Evolutionary conservation across 2,329 filamentous ascomycete genomes (phyloP), one percentile per base, ranked within the genome.

Genomic region (Albifimbria verrucaria): DNA sequence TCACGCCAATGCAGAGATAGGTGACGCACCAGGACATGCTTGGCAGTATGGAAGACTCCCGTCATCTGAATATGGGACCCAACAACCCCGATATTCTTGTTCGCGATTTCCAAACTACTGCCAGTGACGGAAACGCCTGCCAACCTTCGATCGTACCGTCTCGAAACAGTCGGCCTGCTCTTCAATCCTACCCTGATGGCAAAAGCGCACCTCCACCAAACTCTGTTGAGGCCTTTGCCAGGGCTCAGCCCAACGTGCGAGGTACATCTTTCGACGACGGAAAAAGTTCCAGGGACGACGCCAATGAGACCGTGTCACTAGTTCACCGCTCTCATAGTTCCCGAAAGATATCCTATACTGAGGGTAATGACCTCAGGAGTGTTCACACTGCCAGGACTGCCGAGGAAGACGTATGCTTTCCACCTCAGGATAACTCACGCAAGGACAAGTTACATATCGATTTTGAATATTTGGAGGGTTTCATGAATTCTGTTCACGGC

Each of bases 161-260:
- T 7, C 78, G 74, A 36, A 74, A 72, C 54, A 81, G 83, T n/a
- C 79, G 82, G 52, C 77, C 80, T 52, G 81, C 81, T 49, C 74
- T 87, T 51, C 79, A 78, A 28, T 82, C 82, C 2, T 69, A 77
- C 44, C 68, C 74, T 22, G 80, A 82, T 21, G 83, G 82, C 47
- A 82, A 90, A 51, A 91, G 90, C 1, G 76, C 83, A 2, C 97
- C 94, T 6, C 93, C 93, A 11, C 93, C 94, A 9, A 97, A 97
- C 70, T 99, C 94, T 0, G 92, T 99, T 49, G 96, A 97, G 70
- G 94, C 94, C 4, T 99, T 99, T 71, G 94, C 94, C 18, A 90
- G 94, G 64, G 90, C 90, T 51, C 88, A 91, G 48, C 89, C 90
- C 55, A 87, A 92, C 54, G 90, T 93, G 66, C 88, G 92, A 43